Evolutionary conservation across 202 grass and related monocot genomes (phyloP).

Genomic region (Tripidium arundinaceum): DNA sequence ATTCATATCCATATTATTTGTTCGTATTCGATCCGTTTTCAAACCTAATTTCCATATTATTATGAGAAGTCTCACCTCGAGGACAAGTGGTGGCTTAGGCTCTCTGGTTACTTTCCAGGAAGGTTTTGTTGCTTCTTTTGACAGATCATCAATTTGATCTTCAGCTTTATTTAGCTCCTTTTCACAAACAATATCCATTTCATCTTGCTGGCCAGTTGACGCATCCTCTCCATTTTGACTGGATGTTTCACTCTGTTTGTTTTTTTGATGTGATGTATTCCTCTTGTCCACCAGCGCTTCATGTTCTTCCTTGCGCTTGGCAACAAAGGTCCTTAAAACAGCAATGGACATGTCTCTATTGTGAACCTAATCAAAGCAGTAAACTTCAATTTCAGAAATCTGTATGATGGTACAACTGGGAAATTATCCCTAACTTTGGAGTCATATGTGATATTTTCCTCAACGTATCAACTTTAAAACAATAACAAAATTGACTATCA

Average conservation of each 20-base stretch:
- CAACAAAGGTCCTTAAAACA: conserved; percentile 75
- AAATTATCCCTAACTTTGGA: background rate
- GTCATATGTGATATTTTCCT: background rate
- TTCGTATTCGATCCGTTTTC: background rate
- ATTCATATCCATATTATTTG: background rate
- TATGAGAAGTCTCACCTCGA: conserved; percentile 64
- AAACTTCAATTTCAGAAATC: conserved; percentile 16
- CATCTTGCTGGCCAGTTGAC: conserved; percentile 35
- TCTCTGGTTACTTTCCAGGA: conserved; percentile 54
- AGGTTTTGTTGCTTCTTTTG: conserved; percentile 45
- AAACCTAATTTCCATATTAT: background rate
- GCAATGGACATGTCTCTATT: conserved; percentile 98
- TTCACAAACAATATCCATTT: conserved; percentile 40
- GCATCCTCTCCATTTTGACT: conserved; percentile 39
- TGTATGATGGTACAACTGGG: background rate
- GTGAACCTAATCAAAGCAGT: conserved; percentile 69
- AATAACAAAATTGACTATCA: background rate
- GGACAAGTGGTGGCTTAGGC: conserved; percentile 70
- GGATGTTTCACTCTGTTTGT: conserved; percentile 10
- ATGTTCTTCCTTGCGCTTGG: conserved; percentile 84
- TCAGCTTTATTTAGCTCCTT: conserved; percentile 36
- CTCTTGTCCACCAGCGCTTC: conserved; percentile 57
- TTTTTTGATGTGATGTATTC: conserved; percentile 44
- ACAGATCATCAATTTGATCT: conserved; percentile 34
- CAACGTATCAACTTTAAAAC: background rate